Evolutionary conservation across 495 filamentous ascomycete species (phyloP).

Genomic region (Daldinia concentrica): DNA sequence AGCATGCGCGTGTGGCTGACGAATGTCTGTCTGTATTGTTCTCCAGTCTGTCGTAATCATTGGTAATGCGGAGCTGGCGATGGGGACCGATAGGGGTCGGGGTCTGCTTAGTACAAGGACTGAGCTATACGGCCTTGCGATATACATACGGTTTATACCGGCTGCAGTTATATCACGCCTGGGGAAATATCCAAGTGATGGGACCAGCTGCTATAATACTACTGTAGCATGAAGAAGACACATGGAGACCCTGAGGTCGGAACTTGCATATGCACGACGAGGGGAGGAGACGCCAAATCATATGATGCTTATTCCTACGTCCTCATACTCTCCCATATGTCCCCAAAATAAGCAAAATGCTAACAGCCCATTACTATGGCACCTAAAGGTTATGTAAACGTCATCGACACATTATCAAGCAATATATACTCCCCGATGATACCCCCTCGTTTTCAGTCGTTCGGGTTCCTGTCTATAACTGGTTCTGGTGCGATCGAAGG

Average conservation of each 20-base stretch:
- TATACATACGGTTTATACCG: conserved; percentile 2
- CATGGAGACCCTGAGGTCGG: not conserved
- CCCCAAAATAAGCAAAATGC: not conserved
- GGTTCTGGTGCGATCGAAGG: not conserved
- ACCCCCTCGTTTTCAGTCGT: not conserved
- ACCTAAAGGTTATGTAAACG: not conserved
- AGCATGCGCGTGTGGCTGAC: conserved; percentile 13
- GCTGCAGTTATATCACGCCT: not conserved
- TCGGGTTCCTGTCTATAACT: not conserved
- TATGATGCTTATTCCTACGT: conserved; percentile 2
- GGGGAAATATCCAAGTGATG: not conserved
- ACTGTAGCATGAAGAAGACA: not conserved
- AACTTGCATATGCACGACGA: conserved; percentile 5
- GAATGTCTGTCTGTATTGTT: not conserved
- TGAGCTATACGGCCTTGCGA: not conserved
- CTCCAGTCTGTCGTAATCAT: conserved; percentile 5
- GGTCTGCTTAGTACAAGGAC: not conserved
- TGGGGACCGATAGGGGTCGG: not conserved
- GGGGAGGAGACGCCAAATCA: not conserved
- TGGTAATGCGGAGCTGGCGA: conserved; percentile 7
- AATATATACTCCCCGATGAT: not conserved
- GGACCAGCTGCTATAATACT: not conserved
- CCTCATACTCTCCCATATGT: not conserved
- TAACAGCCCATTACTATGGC: conserved; percentile 2
- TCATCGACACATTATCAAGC: not conserved